A percentile compares a stretch with the other conserved stretches of the same genome.
Evolutionary conservation across 2,329 filamentous ascomycete species (phyloP).

Genomic region (Cryoendolithus antarcticus): DNA sequence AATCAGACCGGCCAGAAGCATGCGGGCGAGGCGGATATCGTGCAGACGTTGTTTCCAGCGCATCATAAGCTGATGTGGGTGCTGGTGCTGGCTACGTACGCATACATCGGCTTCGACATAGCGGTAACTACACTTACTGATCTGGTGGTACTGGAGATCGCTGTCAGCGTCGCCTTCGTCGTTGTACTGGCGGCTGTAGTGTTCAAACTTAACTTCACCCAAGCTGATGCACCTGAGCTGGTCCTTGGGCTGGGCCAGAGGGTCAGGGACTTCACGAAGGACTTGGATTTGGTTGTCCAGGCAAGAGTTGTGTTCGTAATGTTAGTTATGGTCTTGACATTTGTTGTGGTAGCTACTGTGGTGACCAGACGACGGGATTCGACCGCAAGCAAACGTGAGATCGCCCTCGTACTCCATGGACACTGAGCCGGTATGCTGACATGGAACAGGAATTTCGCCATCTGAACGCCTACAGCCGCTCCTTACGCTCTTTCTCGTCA

Average conservation of each 20-base stretch:
- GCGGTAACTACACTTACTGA: slow-evolving; percentile 18
- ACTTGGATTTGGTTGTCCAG: slow-evolving; percentile 22
- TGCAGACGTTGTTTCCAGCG: slow-evolving; percentile 53
- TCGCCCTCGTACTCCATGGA: neutral
- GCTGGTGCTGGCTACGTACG: slow-evolving; percentile 58
- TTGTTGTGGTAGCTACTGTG: slow-evolving; percentile 11
- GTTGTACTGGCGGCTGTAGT: slow-evolving; percentile 49
- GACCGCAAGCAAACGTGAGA: neutral
- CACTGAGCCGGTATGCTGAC: neutral
- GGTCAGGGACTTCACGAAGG: slow-evolving; percentile 15
- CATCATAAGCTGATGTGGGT: slow-evolving; percentile 61
- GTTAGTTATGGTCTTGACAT: slow-evolving; percentile 19
- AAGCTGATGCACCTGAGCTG: slow-evolving; percentile 70
- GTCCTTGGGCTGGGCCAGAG: slow-evolving; percentile 36
- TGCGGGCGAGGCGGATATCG: slow-evolving; percentile 75
- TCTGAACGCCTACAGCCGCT: slow-evolving; percentile 45
- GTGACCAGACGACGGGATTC: too few relatives aligned
- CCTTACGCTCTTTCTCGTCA: slow-evolving; percentile 66
- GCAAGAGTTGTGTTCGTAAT: slow-evolving; percentile 27
- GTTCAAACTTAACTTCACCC: slow-evolving; percentile 85
- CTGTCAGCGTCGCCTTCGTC: slow-evolving; percentile 24
- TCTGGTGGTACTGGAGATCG: slow-evolving; percentile 16
- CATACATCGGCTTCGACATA: slow-evolving; percentile 41
- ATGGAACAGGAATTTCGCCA: slow-evolving; percentile 7
- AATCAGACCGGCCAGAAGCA: slow-evolving; percentile 97